Percentiles rank a stretch among this genome's conserved stretches.
Conservation (phyloP, 371 early-diverging fungal genomes). For the Mucor circinelloides region DNA sequence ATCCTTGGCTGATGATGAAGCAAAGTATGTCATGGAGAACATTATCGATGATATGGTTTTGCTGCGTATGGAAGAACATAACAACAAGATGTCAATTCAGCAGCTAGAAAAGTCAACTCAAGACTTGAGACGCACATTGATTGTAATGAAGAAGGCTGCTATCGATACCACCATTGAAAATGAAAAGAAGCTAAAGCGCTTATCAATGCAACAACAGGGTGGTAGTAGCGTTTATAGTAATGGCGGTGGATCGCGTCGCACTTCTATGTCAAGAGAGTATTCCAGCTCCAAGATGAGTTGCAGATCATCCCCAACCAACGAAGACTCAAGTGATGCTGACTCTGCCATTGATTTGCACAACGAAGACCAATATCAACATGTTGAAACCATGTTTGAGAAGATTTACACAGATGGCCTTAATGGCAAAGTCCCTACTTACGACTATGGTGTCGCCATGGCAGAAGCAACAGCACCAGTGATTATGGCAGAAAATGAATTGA, state of each 20-base stretch:
- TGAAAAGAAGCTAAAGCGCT: constrained; percentile 67
- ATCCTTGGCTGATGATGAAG: constrained; percentile 63
- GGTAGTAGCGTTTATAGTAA: constrained; percentile 3
- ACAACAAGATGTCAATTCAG: constrained; percentile 54
- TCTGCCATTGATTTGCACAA: constrained; percentile 44
- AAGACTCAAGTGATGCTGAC: constrained; percentile 40
- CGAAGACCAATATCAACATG: constrained; percentile 43
- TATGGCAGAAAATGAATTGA: constrained; percentile 14
- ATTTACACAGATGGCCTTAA: constrained; percentile 59
- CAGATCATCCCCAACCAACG: constrained; percentile 14
- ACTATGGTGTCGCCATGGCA: constrained; percentile 10
- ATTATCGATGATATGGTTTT: constrained; percentile 75
- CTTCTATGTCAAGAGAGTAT: constrained; percentile 59
- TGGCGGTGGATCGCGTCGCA: constrained; percentile 27
- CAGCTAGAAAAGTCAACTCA: constrained; percentile 65
- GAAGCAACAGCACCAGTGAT: constrained; percentile 6
- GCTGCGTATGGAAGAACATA: constrained; percentile 60
- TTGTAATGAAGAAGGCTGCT: constrained; percentile 77
- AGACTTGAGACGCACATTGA: constrained; percentile 67
- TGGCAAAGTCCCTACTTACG: constrained; percentile 21
- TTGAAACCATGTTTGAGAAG: constrained; percentile 57
- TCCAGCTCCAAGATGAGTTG: constrained; percentile 7
- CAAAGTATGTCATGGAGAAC: constrained; percentile 64
- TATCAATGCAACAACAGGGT: constrained; percentile 37
- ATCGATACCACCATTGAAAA: constrained; percentile 72